Base-by-base conservation (phyloP, 2,329 filamentous ascomycete species). In the Chalara sp. region DNA sequence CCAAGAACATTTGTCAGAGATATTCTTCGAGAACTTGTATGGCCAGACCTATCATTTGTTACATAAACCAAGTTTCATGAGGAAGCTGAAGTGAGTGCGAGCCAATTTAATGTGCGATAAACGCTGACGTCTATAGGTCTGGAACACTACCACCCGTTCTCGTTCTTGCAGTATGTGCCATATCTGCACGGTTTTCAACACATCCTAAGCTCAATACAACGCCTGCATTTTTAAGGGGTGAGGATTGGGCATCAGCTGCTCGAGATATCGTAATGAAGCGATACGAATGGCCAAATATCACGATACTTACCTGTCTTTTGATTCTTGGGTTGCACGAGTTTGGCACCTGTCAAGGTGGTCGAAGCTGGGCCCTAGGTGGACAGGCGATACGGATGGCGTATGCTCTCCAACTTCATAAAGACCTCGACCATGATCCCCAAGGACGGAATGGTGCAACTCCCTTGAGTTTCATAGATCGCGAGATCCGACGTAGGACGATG, bases 371-470 rank as follows among this genome's bases (percentile, higher is more conserved):
- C 53, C 81, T 97, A 56, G 91, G 91, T 13, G 93, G 93, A 1
- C 91, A 95, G 74, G 93, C 92, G 11, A 90, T 96, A 63, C 81
- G 93, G 39, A 97, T 97, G 93, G 93, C 92, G 6, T 96, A 95
- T 68, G 93, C 93, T 11, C 73, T 99, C 44, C 92, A 97, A 65
- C 72, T 99, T 31, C 93, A 99, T 71, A 87, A 86, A 64, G 93
- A 97, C 66, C 76, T 96, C 31, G 89, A 95, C 56, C 82, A 87
- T 62, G 89, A 95, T 59, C 87, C 88, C 0, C 70, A 81, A 35
- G 78, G 78, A n/a, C 73, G 76, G n/a, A 79, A 79, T 40, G 76
- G 78, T 21, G 74, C 78, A 10, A 76, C 78, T 2, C 81, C 86
- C 55, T 77, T 93, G 48, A 96, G 89, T 64, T 93, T 93, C 59